phyloP scores from a whole-genome alignment of 225 moss, liverwort and hornwort species.

The Bryoerythrophyllum caledonicum region DNA sequence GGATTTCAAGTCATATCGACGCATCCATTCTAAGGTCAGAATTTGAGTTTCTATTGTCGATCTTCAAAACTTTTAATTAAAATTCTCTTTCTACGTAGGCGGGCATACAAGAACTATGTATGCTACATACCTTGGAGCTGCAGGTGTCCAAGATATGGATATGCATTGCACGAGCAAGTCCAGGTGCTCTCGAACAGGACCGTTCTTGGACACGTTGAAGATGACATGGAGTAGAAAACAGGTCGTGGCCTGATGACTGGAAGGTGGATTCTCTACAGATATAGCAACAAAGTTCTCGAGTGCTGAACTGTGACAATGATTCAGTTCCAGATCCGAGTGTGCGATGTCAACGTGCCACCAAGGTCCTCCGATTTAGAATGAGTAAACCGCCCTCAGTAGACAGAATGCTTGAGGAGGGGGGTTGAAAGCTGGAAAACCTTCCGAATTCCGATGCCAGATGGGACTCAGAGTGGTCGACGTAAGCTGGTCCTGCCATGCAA shows the following conservation, averaged over 20 bases:
- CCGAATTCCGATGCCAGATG: conserved; percentile 19
- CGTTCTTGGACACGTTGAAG: not conserved
- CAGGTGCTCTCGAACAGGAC: not conserved
- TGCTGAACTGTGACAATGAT: conserved; percentile 6
- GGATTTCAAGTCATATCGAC: not conserved
- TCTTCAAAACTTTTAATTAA: not conserved
- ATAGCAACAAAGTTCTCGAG: not conserved
- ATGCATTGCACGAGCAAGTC: not conserved
- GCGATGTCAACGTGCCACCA: not conserved
- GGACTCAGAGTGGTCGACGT: not conserved
- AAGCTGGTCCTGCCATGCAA: not conserved
- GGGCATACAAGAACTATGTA: not conserved
- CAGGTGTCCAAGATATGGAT: not conserved
- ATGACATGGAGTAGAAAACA: not conserved
- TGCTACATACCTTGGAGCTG: not conserved
- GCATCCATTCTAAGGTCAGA: not conserved
- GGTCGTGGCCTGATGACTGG: not conserved
- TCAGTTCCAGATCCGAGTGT: not conserved
- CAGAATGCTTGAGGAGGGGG: not conserved
- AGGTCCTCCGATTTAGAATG: conserved; percentile 13
- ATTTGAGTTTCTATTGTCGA: not conserved
- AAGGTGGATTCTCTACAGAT: not conserved
- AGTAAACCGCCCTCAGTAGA: too few relatives aligned
- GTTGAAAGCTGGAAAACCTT: conserved; percentile 4
- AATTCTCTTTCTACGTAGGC: not conserved